Percentiles rank a stretch among this genome's conserved stretches.
phyloP scores from a whole-genome alignment of 306 rosid species.

The Vigna radiata region DNA sequence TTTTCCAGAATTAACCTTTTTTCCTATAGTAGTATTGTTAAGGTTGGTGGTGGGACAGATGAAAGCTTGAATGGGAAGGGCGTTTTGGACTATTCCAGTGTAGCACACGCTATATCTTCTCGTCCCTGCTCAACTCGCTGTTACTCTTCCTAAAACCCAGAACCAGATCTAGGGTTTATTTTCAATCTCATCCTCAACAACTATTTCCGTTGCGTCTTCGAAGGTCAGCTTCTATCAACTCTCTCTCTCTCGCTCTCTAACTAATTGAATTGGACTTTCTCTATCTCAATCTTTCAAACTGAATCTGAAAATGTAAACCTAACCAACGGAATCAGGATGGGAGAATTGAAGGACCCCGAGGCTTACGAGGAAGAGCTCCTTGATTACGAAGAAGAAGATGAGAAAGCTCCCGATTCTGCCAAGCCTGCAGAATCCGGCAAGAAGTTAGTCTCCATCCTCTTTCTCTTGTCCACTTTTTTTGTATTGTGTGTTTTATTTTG shows the following conservation, averaged over 20 bases:
- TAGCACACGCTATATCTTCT: slow-evolving; percentile 16
- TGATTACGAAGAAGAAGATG: slow-evolving; percentile 78
- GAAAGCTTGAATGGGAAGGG: slow-evolving; percentile 5
- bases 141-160: slow-evolving; percentile 40
- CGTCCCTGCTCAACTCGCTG: neutral
- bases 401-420: slow-evolving; percentile 62
- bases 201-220: slow-evolving; percentile 22
- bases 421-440: slow-evolving; percentile 65
- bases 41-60: neutral
- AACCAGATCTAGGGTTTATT: slow-evolving; percentile 58
- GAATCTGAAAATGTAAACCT: slow-evolving; percentile 37
- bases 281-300: neutral
- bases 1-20: no score
- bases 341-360: slow-evolving; percentile 73
- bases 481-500: neutral
- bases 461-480: neutral
- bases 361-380: slow-evolving; percentile 78
- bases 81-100: slow-evolving; percentile 3
- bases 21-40: neutral
- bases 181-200: neutral
- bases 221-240: slow-evolving; percentile 52
- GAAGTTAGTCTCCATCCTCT: slow-evolving; percentile 53
- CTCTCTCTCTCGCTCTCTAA: neutral
- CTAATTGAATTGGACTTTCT: neutral
- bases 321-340: slow-evolving; percentile 52